Conservation (phyloP, 805 yeast genomes). For the Yamadazyma phyllophila region DNA sequence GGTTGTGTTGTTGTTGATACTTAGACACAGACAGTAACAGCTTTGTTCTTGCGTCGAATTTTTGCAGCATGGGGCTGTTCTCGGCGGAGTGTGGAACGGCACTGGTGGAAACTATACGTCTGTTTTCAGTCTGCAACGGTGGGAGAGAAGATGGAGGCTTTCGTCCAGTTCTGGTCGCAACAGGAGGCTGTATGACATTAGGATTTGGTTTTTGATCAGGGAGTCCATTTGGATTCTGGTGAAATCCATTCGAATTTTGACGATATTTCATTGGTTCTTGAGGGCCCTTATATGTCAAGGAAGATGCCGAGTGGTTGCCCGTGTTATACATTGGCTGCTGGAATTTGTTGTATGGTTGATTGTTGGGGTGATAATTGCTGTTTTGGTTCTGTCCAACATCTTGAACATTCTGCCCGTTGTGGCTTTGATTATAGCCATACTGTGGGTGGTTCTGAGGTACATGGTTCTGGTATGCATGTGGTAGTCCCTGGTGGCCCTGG, state of each 20-base stretch:
- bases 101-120: conserved; percentile 33
- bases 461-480: neutral
- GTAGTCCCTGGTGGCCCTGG: neutral
- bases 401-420: no score
- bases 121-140: conserved; percentile 7
- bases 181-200: neutral
- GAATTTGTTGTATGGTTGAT: neutral
- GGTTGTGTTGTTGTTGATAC: conserved; percentile 8
- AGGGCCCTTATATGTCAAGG: neutral
- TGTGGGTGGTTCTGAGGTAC: no score
- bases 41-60: conserved; percentile 24
- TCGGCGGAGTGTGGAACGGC: conserved; percentile 15
- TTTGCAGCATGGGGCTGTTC: conserved; percentile 12
- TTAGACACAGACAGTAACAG: conserved; percentile 26
- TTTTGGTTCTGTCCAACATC: no score
- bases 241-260: neutral
- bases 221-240: neutral
- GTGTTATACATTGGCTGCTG: neutral
- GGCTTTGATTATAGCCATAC: no score
- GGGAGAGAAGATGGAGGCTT: neutral
- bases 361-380: no score
- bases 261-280: neutral
- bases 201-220: neutral
- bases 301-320: neutral
- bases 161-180: neutral